Evolutionary conservation across 495 filamentous ascomycete genomes (phyloP).

Genomic region (Tuber borchii): DNA sequence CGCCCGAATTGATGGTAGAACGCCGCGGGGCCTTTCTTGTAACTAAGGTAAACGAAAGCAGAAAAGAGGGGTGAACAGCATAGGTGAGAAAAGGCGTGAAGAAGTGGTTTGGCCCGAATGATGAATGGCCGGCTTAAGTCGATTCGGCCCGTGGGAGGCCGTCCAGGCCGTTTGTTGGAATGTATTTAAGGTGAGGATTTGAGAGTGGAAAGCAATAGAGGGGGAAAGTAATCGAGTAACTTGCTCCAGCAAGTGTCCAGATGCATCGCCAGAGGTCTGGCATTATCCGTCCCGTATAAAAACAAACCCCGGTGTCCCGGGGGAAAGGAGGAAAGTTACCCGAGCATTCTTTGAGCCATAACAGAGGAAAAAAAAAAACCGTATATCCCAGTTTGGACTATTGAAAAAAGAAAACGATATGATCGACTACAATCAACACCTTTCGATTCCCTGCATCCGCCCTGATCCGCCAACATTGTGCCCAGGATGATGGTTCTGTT

Average conservation of each 20-base stretch:
- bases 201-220: not conserved
- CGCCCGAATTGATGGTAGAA: not conserved
- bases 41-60: not conserved
- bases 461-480: constrained; percentile 35
- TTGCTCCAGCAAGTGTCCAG: constrained; percentile 24
- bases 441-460: constrained; percentile 41
- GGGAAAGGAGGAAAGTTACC: not conserved
- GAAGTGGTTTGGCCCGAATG: not conserved
- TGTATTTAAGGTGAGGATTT: not conserved
- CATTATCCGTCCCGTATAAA: not conserved
- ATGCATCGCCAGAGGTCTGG: not conserved
- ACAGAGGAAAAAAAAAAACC: constrained; percentile 10
- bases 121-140: not conserved
- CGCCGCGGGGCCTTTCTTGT: not conserved
- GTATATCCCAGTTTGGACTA: not conserved
- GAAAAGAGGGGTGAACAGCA: not conserved
- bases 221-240: constrained; percentile 7
- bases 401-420: not conserved
- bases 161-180: not conserved
- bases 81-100: not conserved
- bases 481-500: constrained; percentile 26
- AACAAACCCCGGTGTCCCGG: not conserved
- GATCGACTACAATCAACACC: constrained; percentile 25
- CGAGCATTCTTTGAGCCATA: not conserved
- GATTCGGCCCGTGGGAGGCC: not conserved